A percentile compares a stretch with the other conserved stretches of the same genome.
These are phyloP conservation scores for Abeoforma whisleri DNA, from an alignment of 78 protist genomes.

Conservation along the genomic window DNA sequence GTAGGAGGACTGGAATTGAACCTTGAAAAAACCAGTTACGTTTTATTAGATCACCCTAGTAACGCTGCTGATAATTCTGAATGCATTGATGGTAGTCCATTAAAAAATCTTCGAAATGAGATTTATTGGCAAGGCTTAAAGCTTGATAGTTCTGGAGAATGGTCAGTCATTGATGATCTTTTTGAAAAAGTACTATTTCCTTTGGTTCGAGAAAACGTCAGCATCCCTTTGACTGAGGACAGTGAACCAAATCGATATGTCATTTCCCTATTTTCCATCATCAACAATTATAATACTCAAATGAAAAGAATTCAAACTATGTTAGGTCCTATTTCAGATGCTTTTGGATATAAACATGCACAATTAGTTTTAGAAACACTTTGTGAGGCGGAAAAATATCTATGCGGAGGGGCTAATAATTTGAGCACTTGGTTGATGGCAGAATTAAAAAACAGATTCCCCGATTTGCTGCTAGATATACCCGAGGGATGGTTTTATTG, in stretches of 20 bases:
- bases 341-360: background rate
- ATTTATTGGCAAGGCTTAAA: background rate
- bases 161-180: background rate
- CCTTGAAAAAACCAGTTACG: background rate
- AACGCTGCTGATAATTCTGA: background rate
- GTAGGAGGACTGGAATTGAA: background rate
- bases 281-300: background rate
- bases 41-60: background rate
- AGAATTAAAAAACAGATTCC: background rate
- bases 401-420: background rate
- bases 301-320: background rate
- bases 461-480: background rate
- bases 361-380: background rate
- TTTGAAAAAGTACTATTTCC: background rate
- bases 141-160: background rate
- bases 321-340: background rate
- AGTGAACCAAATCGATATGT: no score
- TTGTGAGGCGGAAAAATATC: background rate
- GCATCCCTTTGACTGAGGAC: no score
- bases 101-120: background rate
- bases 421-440: background rate
- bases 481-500: background rate
- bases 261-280: background rate
- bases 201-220: no score
- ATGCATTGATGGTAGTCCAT: background rate